Evolutionary conservation across 2,329 filamentous ascomycete species (phyloP).

Genomic region (Geosmithia morbida): DNA sequence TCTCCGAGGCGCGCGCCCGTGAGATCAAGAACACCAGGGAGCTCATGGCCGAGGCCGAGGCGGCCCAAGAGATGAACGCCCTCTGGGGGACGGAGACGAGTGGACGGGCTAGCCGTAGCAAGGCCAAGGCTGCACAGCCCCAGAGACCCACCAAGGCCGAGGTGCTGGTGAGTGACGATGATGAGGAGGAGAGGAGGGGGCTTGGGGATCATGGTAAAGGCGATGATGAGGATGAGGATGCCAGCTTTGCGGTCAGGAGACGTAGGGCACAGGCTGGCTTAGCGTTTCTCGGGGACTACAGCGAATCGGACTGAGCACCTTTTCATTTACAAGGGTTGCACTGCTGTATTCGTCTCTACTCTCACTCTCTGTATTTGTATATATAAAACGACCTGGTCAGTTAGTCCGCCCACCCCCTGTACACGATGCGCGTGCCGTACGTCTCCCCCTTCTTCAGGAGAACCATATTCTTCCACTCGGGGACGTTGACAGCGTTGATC

Average conservation of each 20-base stretch:
- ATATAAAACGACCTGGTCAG: background rate
- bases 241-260: slow-evolving; percentile 27
- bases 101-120: slow-evolving; percentile 25
- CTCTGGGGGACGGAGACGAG: slow-evolving; percentile 50
- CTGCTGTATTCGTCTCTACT: background rate
- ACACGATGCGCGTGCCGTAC: slow-evolving; percentile 71
- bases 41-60: slow-evolving; percentile 69
- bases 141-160: slow-evolving; percentile 9
- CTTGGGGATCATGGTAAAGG: slow-evolving; percentile 10
- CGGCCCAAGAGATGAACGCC: slow-evolving; percentile 67
- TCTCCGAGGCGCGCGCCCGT: slow-evolving; percentile 68
- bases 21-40: slow-evolving; percentile 83
- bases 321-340: background rate
- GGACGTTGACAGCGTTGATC: slow-evolving; percentile 75
- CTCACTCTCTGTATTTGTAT: background rate
- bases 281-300: slow-evolving; percentile 56
- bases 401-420: slow-evolving; percentile 67
- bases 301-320: slow-evolving; percentile 39
- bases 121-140: slow-evolving; percentile 9
- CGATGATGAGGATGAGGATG: slow-evolving; percentile 14
- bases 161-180: slow-evolving; percentile 16
- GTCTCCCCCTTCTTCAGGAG: slow-evolving; percentile 71
- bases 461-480: slow-evolving; percentile 66
- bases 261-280: slow-evolving; percentile 35
- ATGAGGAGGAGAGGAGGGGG: slow-evolving; percentile 11